Base-by-base conservation (phyloP, 1,284 basidiomycete genomes). In the Clitocybe nebularis region DNA sequence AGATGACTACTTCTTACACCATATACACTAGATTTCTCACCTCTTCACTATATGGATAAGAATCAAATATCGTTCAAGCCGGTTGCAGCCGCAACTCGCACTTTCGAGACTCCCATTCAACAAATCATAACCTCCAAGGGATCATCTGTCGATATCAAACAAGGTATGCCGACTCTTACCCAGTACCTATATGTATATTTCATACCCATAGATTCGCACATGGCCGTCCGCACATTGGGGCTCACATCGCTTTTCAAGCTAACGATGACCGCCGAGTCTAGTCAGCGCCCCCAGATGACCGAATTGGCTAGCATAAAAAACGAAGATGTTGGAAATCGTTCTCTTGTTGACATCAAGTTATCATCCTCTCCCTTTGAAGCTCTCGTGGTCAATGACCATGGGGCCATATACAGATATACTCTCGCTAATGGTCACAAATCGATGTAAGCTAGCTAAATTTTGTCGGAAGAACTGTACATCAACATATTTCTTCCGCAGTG, bases 81-180 rank as follows among this genome's bases (percentile, higher is more conserved):
- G 0, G 57, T 61, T 35, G 62, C 67, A 1, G 58, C 52, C 4
- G 63, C 76, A n/a, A 48, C 62, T 2, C 59, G 60, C 43, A 63
- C 64, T 2, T 82, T 83, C 49, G 55, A 69, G 14, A 82, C 80
- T 2, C 81, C 82, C 7, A 76, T 81, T 36, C 63, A 62, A 45
- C 77, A 81, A 51, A 63, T 80, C 25, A 47, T 57, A 3, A 48
- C 65, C 11, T 63, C 66, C 11, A 54, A 47, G n/a, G n/a, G n/a
- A 25, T 23, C 34, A 42, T 32, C 32, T 5, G 20, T 13, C 19
- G 11, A 19, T 37, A 33, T 24, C 6, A 25, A 23, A 16, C 9
- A 28, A 26, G 10, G 29, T 32, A 32, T 32, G 19, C 29, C 29
- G 2, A 3, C 2, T 10, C 4, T 24, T 4, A 25, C 17, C 9